phyloP scores from a whole-genome alignment of 768 basidiomycete genomes.

The Lentinus tigrinus region DNA sequence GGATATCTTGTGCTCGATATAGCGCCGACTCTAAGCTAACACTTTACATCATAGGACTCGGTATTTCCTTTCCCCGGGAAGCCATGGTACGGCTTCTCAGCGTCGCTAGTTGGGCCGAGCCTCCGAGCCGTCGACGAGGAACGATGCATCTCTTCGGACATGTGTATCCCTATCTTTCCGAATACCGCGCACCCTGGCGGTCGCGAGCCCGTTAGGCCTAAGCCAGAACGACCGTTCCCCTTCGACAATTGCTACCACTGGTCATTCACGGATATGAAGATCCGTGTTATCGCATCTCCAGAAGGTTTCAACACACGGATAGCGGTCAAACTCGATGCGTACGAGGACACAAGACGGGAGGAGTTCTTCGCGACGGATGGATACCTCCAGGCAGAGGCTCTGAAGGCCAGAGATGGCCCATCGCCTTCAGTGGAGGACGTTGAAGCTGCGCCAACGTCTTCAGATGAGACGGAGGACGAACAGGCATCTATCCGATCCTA shows the following conservation, averaged over 20 bases:
- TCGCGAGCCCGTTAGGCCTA: background rate
- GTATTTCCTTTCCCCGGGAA: too few relatives aligned
- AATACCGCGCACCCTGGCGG: background rate
- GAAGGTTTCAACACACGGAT: background rate
- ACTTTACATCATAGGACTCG: background rate
- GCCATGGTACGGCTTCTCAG: too few relatives aligned
- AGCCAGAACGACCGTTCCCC: background rate
- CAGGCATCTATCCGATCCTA: too few relatives aligned
- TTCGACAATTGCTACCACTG: background rate
- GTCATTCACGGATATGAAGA: background rate
- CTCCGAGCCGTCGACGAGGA: too few relatives aligned
- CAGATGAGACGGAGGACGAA: too few relatives aligned
- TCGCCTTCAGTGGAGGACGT: too few relatives aligned
- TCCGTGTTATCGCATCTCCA: background rate
- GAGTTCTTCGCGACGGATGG: too few relatives aligned
- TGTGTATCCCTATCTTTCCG: background rate
- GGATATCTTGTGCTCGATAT: background rate
- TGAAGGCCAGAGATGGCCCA: background rate
- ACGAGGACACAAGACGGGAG: background rate
- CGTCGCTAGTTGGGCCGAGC: too few relatives aligned
- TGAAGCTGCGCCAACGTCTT: too few relatives aligned
- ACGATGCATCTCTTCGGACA: background rate
- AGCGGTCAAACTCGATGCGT: background rate
- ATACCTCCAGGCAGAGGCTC: background rate
- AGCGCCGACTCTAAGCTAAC: background rate